Base-by-base conservation (phyloP, 495 filamentous ascomycete genomes). In the Pseudomonodictys pantanalensis region DNA sequence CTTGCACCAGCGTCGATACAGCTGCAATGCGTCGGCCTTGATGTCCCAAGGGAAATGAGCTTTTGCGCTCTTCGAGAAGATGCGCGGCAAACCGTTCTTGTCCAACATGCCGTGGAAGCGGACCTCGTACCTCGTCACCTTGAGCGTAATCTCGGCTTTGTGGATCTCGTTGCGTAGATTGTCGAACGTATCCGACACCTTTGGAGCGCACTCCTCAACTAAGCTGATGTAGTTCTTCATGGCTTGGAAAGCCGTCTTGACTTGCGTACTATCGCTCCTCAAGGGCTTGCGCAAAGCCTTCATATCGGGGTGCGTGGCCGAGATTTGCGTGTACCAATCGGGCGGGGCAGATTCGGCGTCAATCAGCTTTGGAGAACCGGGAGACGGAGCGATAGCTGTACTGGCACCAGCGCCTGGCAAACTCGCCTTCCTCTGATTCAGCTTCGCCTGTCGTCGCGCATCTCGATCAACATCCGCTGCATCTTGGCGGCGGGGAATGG, bases 1-100 rank as follows among this genome's bases (percentile, higher is more conserved):
- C 4, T 42, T 29, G 26, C 52, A 62, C 78, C 79, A 83, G 11
- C 71, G 68, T 20, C 53, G 61, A 48, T 70, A 75, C 0, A 81
- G 59, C 6, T 70, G 63, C 11, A 68, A 39, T 1, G 78, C 72
- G 56, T 81, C 78, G 0, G 69, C 70, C 20, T 55, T 41, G 24
- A 83, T 67, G 54, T 82, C 77, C 49, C 42, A 72, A 0, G 78
- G 79, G 26, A 70, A 74, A 0, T 33, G 24, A 10, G 68, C 58
- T 17, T 46, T 44, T 24, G 50, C 18, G 1, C 28, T 51, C 1
- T 57, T 47, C 23, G 65, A 61, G 45, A 78, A 74, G n/a, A 80
- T 70, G 2, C 55, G 56, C 0, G 61, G 63, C 0, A 81, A 55
- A 0, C 75, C 75, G 24, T 49, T 57, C 20, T 73, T 60, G 24